Base-by-base conservation (phyloP, 2,329 filamentous ascomycete species). In the Coleophoma crateriformis region DNA sequence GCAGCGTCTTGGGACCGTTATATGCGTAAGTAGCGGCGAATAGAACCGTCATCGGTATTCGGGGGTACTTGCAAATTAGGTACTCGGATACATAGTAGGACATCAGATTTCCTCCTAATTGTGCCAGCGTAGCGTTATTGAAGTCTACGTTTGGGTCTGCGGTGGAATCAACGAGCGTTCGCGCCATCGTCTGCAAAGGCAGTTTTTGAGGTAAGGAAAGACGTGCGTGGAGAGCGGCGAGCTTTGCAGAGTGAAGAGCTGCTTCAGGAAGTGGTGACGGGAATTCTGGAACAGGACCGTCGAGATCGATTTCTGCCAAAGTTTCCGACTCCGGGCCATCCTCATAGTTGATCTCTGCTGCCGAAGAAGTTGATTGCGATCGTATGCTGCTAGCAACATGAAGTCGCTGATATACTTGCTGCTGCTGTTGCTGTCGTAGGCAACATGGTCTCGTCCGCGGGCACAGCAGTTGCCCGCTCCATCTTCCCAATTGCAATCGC, bases 161-260 rank as follows among this genome's bases (percentile, higher is more conserved):
- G 17, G 91, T 91, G 33, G 84, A 74, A 67, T 96, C 88, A 62
- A 97, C 81, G 54, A 99, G 82, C 48, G 90, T 83, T 53, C 92
- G 83, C 53, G 89, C 91, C 57, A 99, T 81, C 5, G 88, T 92
- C 72, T 94, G 79, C 52, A 95, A 71, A 34, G 94, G 92, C 55
- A 97, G 79, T 70, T 87, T 88, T 54, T 81, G 78, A 20, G 91
- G 85, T 50, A 99, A 82, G 38, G 83, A 82, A 54, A 99, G 81
- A 68, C 94, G 88, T 61, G 91, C 89, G 69, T 96, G 91, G 42
- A 99, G 82, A 57, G 94, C 91, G 56, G 90, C 84, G 60, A 99
- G 86, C 74, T 96, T 97, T 54, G 90, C 85, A 43, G 92, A 97
- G 57, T 75, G 69, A 52, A 76, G 71, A 40, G 90, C 87, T 57